Evolutionary conservation across 2,329 filamentous ascomycete genomes (phyloP), one percentile per base, ranked within the genome.

Genomic region (Trichoderma harzianum): DNA sequence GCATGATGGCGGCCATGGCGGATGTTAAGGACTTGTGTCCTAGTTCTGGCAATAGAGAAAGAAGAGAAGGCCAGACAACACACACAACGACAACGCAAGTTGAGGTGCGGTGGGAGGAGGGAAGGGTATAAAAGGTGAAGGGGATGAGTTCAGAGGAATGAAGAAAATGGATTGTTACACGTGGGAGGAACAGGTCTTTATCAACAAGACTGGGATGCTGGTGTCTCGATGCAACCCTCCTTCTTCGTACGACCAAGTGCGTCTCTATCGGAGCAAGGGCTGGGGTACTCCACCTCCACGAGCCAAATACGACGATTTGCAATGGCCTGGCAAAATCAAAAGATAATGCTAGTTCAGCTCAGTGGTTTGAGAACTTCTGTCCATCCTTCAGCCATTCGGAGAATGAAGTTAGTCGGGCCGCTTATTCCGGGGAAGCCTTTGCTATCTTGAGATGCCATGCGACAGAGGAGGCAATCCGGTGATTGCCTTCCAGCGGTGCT

Each of bases 151-250:
- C 14, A 53, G 18, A 53, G n/a, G 36, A 53, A 51, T 28, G 28
- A 58, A 24, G 34, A 24, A n/a, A 24, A 11, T 43, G 21, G 21
- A 51, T 53, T 34, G 55, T 62, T 69, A 69, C 66, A 69, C 57
- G 66, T 69, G 66, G 66, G 66, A 69, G 57, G 28, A 24, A n/a
- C 53, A 62, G 66, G 57, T 36, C 66, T 69, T 69, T 69, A 69
- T 69, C 66, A 61, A 69, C 43, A 34, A 61, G 66, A 51, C 66
- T 62, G 57, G 66, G 66, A 57, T 69, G 8, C 57, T 34, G 66
- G 66, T 51, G 30, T 69, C 28, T n/a, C 11, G 18, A 69, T 69
- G 66, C 36, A 69, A 69, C 66, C 66, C 66, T 69, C 66, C 36
- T 60, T 53, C 16, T 51, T 53, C n/a, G 47, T 53, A 43, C 47